A percentile compares a stretch with the other conserved stretches of the same genome.
Conservation (phyloP, 208 protist genomes). For the Strigomonas culicis region DNA sequence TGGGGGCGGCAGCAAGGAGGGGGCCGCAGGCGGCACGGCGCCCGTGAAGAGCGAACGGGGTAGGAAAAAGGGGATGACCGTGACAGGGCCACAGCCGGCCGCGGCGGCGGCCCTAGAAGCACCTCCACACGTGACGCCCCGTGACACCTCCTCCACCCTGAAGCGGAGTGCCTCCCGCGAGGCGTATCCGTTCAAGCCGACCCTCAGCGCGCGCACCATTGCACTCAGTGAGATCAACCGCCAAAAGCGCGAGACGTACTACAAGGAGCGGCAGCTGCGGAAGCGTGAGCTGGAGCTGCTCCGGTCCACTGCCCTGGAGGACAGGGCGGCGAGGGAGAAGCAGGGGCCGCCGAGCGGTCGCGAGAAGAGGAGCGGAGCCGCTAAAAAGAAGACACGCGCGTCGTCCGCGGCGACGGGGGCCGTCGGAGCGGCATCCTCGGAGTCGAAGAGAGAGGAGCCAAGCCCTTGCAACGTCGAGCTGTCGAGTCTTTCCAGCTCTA, state of each 20-base stretch:
- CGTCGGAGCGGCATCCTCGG: background rate
- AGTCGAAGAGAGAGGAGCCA: background rate
- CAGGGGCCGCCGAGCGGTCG: background rate
- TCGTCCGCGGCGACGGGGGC: background rate
- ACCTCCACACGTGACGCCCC: too few species aligned
- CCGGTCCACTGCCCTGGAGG: too few species aligned
- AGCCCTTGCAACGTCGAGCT: constrained; percentile 25
- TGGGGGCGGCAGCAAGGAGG: background rate
- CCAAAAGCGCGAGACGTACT: constrained; percentile 24
- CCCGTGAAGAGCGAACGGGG: background rate
- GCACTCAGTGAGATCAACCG: constrained; percentile 31
- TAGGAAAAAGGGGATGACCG: too few species aligned
- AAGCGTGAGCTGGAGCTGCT: constrained; percentile 21
- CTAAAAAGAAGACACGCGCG: background rate
- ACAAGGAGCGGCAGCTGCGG: constrained; percentile 23
- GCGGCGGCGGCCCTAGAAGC: too few species aligned
- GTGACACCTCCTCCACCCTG: background rate
- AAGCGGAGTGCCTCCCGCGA: constrained; percentile 1
- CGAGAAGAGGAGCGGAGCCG: background rate
- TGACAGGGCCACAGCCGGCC: too few species aligned
- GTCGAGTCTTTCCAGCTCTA: constrained; percentile 34
- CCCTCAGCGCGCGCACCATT: constrained; percentile 24
- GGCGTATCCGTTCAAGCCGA: constrained; percentile 31
- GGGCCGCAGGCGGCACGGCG: background rate
- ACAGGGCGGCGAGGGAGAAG: background rate